Base-by-base conservation (phyloP, 306 rosid species). In the Cicer arietinum region DNA sequence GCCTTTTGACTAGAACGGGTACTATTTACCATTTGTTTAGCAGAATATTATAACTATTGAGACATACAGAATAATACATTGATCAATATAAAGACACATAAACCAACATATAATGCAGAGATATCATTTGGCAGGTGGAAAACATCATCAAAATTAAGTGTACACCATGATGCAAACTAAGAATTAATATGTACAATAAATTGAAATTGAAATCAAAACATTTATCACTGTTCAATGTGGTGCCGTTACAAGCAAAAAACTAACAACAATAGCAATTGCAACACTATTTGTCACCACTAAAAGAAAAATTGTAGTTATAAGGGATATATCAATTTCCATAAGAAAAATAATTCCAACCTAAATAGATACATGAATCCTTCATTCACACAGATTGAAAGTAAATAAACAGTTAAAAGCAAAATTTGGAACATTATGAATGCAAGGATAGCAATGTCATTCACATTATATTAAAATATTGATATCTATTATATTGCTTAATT, bases 1-100 rank as follows among this genome's bases (percentile, higher is more conserved):
- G 50, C 71, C 65, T 61, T 82, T 66, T 79, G 67, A 81, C 92
- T 77, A 71, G 88, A 77, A 71, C 57, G 83, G 51, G 87, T 83
- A 72, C 81, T 80, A 63, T 71, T 88, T 61, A 74, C 90, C 97
- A 93, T 93, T 37, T 74, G 76, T 69, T 75, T 78, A 44, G 35
- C 85, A 20, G 64, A 20, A 79, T 62, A 78, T 9, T 6, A 46
- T 50, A 41, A 43, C 64, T 42, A 52, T 43, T 63, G 20, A 79
- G 46, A 48, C 76, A 63, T 69, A 52, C 64, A 53, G 3, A 41
- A 82, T 62, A 62, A 58, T 54, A 75, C 8, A 58, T 73, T 18
- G 6, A 73, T 84, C 74, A 75, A 60, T 41, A 69, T 20, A 65
- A 45, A 61, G 54, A 78, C 39, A 73, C 58, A 30, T 6, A 71